phyloP scores from a whole-genome alignment of 805 yeast genomes.

The Candida glaebosa region DNA sequence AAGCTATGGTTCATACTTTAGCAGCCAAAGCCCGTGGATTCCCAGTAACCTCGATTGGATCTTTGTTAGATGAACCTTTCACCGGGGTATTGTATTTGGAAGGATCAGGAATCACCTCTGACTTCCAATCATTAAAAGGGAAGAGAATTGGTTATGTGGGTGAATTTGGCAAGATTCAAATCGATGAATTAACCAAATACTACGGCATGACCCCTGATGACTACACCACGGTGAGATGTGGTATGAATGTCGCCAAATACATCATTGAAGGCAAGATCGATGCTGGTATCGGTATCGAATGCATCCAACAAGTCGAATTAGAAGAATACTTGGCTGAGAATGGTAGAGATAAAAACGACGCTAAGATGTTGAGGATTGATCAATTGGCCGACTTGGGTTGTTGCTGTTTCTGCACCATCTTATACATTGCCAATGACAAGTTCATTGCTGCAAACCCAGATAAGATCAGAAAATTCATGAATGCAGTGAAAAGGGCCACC shows the following conservation, averaged over 20 bases:
- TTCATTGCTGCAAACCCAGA: constrained; percentile 46
- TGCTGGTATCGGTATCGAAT: constrained; percentile 58
- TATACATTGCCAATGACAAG: constrained; percentile 51
- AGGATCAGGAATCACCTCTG: constrained; percentile 48
- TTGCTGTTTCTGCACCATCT: constrained; percentile 56
- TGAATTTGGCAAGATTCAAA: constrained; percentile 56
- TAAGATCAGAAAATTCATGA: constrained; percentile 42
- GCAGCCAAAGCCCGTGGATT: constrained; percentile 59
- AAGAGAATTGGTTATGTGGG: constrained; percentile 56
- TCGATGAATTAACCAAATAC: constrained; percentile 53
- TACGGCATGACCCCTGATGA: constrained; percentile 55
- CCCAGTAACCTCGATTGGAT: constrained; percentile 54
- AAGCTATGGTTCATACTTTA: constrained; percentile 58
- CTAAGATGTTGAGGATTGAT: constrained; percentile 56
- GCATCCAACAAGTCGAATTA: constrained; percentile 56
- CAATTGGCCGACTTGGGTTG: constrained; percentile 54
- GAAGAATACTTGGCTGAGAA: constrained; percentile 45
- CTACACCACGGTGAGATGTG: constrained; percentile 56
- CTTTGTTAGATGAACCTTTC: constrained; percentile 55
- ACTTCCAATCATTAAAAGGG: constrained; percentile 50
- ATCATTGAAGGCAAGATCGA: constrained; percentile 54
- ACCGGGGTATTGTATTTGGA: constrained; percentile 52
- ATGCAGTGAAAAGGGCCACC: constrained; percentile 49
- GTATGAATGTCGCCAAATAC: constrained; percentile 57
- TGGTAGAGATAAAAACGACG: constrained; percentile 44